Conservation (phyloP, 2,329 filamentous ascomycete genomes). For the Aspergillus caelatus region DNA sequence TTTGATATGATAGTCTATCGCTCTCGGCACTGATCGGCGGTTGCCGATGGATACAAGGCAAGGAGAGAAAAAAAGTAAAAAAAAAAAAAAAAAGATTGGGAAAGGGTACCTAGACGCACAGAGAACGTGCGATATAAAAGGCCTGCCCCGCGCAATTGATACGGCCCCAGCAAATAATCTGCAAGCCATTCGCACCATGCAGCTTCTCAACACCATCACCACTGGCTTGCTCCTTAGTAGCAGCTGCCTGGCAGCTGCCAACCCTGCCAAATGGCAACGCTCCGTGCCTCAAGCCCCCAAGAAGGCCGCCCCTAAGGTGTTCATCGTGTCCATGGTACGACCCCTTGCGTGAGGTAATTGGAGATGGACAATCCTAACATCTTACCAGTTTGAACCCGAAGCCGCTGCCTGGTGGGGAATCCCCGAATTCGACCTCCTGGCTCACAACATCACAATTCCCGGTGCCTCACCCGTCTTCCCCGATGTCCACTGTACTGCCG, state of each 20-base stretch:
- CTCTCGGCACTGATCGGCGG: background rate
- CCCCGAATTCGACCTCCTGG: slow-evolving; percentile 58
- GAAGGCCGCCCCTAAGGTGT: slow-evolving; percentile 43
- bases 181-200: slow-evolving; percentile 12
- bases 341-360: background rate
- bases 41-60: background rate
- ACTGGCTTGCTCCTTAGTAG: slow-evolving; percentile 18
- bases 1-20: background rate
- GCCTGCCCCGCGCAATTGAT: background rate
- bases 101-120: background rate
- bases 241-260: slow-evolving; percentile 15
- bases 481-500: slow-evolving; percentile 63
- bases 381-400: slow-evolving; percentile 62
- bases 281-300: slow-evolving; percentile 1
- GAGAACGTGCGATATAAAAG: background rate
- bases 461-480: slow-evolving; percentile 69
- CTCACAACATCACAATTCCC: slow-evolving; percentile 60
- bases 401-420: slow-evolving; percentile 64
- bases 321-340: slow-evolving; percentile 46
- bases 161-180: background rate
- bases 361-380: background rate
- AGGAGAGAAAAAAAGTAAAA: background rate
- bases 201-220: slow-evolving; percentile 19
- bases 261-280: background rate
- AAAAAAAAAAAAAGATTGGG: background rate